Conservation (phyloP, 257 asterid species). For the Gentiana macrophylla region DNA sequence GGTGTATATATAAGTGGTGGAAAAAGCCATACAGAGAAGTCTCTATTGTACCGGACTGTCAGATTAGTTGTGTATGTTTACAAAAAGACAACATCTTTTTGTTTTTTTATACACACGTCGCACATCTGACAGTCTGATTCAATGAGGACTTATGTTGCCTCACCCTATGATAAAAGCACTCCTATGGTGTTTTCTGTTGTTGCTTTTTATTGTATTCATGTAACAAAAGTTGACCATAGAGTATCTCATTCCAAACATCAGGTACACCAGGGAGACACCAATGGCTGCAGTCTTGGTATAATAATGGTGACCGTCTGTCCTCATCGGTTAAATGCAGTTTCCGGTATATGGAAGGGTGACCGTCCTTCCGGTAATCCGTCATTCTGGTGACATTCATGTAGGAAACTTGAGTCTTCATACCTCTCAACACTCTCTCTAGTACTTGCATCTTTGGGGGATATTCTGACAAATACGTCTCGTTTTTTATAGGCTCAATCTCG, state of each 20-base stretch:
- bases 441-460: constrained; percentile 49
- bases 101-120: no score
- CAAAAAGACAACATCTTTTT: no score
- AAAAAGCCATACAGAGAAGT: not conserved
- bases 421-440: constrained; percentile 35
- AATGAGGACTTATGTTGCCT: no score
- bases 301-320: constrained; percentile 24
- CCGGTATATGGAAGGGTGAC: constrained; percentile 61
- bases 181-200: constrained; percentile 16
- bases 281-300: constrained; percentile 73
- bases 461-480: constrained; percentile 32
- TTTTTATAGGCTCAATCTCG: constrained; percentile 40
- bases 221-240: constrained; percentile 45
- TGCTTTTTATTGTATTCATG: constrained; percentile 27
- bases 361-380: constrained; percentile 59
- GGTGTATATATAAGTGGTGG: not conserved
- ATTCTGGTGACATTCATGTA: constrained; percentile 52
- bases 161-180: no score
- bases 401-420: constrained; percentile 30
- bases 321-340: constrained; percentile 30
- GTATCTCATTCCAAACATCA: constrained; percentile 62
- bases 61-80: not conserved
- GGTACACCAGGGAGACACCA: constrained; percentile 92
- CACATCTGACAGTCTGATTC: no score
- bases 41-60: not conserved